Base-by-base conservation (phyloP, 345 rosid genomes). In the Geranium brycei region DNA sequence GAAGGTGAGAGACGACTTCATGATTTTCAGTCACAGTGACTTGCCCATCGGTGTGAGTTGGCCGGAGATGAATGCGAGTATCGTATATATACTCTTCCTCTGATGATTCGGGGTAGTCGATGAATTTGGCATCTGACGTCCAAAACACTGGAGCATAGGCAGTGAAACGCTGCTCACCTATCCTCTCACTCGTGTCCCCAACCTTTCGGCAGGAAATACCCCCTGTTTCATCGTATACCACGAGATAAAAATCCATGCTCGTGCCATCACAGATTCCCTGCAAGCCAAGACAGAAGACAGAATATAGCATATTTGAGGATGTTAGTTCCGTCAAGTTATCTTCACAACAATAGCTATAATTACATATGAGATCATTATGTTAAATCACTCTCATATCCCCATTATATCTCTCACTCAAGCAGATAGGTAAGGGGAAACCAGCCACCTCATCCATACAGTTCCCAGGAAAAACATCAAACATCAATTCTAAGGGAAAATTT, bases 121-220 rank as follows among this genome's bases (percentile, higher is more conserved):
- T 62, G 17, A 75, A 74, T 3, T 63, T 66, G 40, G 85, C 83
- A 66, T 76, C 73, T 31, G 82, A 78, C 53, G 90, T 82, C 96
- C 95, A 86, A 55, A 92, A 87, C 70, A 89, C 91, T 7, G 87
- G 91, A 32, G 80, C 53, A 57, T 61, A 63, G 58, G 77, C 75
- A 62, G 83, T 60, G 17, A 76, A 75, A 56, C 76, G 60, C 31
- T 82, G 78, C 2, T 81, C 70, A 7, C 41, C 41, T 3, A 35
- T 35, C 41, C 7, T 35, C 13, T 41, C 51, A 8, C 4, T 41
- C 41, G 82, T 68, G 75, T 86, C 84, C 31, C 82, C 87, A 63
- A 89, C 78, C 72, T 77, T 87, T 59, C 85, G 80, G 72, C 98
- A 89, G 67, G 86, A 63, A 76, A 89, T 77, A 65, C 93, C 85